Percentiles rank a stretch among this genome's conserved stretches.
phyloP scores from a whole-genome alignment of 768 basidiomycete genomes.

The Russula emetica region DNA sequence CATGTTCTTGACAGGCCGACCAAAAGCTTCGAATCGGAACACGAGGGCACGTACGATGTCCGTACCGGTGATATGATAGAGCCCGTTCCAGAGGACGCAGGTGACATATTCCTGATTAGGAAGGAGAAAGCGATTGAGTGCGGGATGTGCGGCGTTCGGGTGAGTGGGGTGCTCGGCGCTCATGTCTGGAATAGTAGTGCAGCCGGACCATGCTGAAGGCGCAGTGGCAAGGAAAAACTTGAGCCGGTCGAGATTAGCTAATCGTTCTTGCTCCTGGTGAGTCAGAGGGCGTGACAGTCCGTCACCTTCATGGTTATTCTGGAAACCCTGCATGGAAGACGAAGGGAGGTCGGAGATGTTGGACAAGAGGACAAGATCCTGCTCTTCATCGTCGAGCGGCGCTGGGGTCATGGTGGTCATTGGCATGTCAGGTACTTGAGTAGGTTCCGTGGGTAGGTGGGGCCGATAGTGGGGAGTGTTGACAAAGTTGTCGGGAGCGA shows the following conservation, averaged over 20 bases:
- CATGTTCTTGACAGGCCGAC: slow-evolving; percentile 84
- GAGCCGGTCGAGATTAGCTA: slow-evolving; percentile 74
- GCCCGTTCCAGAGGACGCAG: slow-evolving; percentile 87
- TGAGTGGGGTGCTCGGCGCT: slow-evolving; percentile 32
- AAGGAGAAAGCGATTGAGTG: slow-evolving; percentile 80
- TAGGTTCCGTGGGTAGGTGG: slow-evolving; percentile 17
- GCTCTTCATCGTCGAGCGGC: slow-evolving; percentile 27
- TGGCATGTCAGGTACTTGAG: slow-evolving; percentile 14
- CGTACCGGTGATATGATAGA: slow-evolving; percentile 93
- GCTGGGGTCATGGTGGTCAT: slow-evolving; percentile 22
- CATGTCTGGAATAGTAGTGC: slow-evolving; percentile 32
- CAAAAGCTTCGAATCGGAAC: slow-evolving; percentile 93
- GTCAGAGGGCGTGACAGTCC: slow-evolving; percentile 55
- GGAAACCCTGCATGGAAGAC: slow-evolving; percentile 25
- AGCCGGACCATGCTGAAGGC: slow-evolving; percentile 63
- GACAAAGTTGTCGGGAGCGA: slow-evolving; percentile 11
- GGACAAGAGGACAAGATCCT: slow-evolving; percentile 24
- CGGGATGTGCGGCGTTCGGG: slow-evolving; percentile 60
- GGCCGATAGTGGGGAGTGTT: slow-evolving; percentile 7
- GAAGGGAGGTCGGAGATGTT: slow-evolving; percentile 21
- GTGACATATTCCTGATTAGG: slow-evolving; percentile 85
- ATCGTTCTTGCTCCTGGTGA: slow-evolving; percentile 58
- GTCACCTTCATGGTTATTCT: slow-evolving; percentile 16
- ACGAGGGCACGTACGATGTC: slow-evolving; percentile 93
- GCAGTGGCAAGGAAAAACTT: slow-evolving; percentile 88